phyloP scores from a whole-genome alignment of 352 stramenopile species.

The Globisporangium cystogenes region DNA sequence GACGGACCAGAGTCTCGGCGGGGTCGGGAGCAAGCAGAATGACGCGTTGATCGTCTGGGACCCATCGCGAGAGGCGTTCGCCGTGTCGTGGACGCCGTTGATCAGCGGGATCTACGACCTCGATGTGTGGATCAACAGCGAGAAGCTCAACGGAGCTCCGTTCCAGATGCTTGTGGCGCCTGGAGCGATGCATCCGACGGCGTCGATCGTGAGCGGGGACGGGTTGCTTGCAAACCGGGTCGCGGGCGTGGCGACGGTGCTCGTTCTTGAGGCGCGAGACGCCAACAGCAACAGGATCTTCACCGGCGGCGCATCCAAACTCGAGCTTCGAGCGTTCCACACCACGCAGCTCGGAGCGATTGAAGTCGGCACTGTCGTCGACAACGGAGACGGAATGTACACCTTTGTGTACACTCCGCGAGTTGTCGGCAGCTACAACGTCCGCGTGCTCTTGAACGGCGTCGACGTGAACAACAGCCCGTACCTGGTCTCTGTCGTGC shows the following conservation, averaged over 20 bases:
- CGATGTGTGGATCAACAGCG: slow-evolving; percentile 34
- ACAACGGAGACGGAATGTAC: slow-evolving; percentile 52
- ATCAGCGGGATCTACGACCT: slow-evolving; percentile 54
- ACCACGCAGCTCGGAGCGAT: slow-evolving; percentile 16
- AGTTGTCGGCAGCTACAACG: slow-evolving; percentile 32
- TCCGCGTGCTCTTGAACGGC: slow-evolving; percentile 37
- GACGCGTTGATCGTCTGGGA: slow-evolving; percentile 28
- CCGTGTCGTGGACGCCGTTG: slow-evolving; percentile 22
- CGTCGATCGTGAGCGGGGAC: slow-evolving; percentile 37
- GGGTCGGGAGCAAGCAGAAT: slow-evolving; percentile 32
- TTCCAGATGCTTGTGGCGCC: slow-evolving; percentile 40
- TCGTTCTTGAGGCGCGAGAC: slow-evolving; percentile 44
- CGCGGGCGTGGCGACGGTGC: slow-evolving; percentile 32
- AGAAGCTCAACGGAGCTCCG: slow-evolving; percentile 28
- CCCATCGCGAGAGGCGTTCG: slow-evolving; percentile 13
- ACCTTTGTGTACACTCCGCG: slow-evolving; percentile 37
- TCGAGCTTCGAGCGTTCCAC: slow-evolving; percentile 40
- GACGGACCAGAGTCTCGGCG: slow-evolving; percentile 44
- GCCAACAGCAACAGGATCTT: slow-evolving; percentile 56
- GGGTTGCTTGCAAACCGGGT: slow-evolving; percentile 39
- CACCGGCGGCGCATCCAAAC: slow-evolving; percentile 14
- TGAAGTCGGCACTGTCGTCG: slow-evolving; percentile 22
- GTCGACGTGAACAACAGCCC: slow-evolving; percentile 54
- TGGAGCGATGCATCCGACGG: slow-evolving; percentile 27
- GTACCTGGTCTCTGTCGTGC: slow-evolving; percentile 46